A percentile compares a stretch with the other conserved stretches of the same genome.
Conservation (phyloP, 164 flowering plant species). For the Houttuynia cordata region DNA sequence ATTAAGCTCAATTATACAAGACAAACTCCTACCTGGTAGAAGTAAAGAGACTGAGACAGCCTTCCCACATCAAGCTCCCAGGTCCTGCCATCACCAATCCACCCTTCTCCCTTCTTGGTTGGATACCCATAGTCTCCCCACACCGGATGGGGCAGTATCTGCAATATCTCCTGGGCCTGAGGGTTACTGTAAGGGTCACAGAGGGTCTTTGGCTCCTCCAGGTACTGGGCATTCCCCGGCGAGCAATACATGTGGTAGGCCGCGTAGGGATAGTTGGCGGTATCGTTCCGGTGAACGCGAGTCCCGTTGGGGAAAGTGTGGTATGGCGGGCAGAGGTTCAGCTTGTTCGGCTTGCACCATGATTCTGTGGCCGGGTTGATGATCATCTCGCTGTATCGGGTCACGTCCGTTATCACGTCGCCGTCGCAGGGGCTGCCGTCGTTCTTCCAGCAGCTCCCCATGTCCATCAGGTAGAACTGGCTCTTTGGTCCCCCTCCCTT, state of each 20-base stretch:
- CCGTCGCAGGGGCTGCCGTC: conserved; percentile 49
- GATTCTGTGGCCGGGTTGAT: conserved; percentile 33
- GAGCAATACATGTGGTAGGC: conserved; percentile 59
- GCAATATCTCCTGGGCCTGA: conserved; percentile 62
- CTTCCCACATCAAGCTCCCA: conserved; percentile 76
- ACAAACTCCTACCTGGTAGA: too few relatives aligned
- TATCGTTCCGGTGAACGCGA: conserved; percentile 37
- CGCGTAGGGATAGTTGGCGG: conserved; percentile 31
- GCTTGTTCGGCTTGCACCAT: conserved; percentile 36
- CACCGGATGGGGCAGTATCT: conserved; percentile 55
- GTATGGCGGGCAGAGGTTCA: conserved; percentile 41
- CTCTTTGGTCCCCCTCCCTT: conserved; percentile 26
- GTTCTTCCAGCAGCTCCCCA: conserved; percentile 47
- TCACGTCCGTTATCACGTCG: conserved; percentile 42
- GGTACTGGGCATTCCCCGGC: conserved; percentile 42
- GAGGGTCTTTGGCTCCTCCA: conserved; percentile 31
- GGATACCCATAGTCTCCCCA: conserved; percentile 86
- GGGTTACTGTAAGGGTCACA: conserved; percentile 76
- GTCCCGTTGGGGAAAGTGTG: conserved; percentile 42
- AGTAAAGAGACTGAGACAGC: conserved; percentile 40
- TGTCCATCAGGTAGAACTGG: conserved; percentile 38
- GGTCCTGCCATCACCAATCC: conserved; percentile 59
- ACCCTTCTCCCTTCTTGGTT: conserved; percentile 49
- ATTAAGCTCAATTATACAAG: too few relatives aligned
- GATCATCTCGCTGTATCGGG: conserved; percentile 67